A percentile compares a stretch with the other conserved stretches of the same genome.
Conservation (phyloP, 140 eudicot genomes). For the Stevia rebaudiana region DNA sequence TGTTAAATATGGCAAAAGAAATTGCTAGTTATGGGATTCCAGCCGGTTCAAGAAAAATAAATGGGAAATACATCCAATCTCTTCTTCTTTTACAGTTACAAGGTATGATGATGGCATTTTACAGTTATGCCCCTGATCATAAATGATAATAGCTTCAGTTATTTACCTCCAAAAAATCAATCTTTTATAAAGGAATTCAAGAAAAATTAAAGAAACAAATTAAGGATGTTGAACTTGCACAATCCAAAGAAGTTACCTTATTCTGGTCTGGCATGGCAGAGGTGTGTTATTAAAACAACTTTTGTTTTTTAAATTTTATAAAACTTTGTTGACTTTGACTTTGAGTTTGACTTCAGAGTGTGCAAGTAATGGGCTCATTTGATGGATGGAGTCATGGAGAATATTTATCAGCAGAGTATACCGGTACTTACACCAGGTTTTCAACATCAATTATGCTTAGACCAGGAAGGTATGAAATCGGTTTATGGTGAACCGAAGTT, state of each 20-base stretch:
- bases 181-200: conserved; percentile 46
- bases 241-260: conserved; percentile 62
- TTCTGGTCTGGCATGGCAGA: conserved; percentile 93
- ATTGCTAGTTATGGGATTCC: conserved; percentile 74
- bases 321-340: not conserved
- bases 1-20: conserved; percentile 74
- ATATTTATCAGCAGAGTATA: conserved; percentile 78
- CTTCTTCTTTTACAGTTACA: conserved; percentile 64
- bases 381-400: conserved; percentile 98
- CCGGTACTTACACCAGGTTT: conserved; percentile 61
- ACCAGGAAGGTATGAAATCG: conserved; percentile 72
- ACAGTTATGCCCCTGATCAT: not conserved
- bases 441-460: conserved; percentile 73
- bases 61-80: conserved; percentile 80
- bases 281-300: conserved; percentile 45
- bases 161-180: not conserved
- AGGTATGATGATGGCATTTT: conserved; percentile 40
- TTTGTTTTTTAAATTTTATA: not conserved
- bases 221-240: conserved; percentile 71
- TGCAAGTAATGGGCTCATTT: conserved; percentile 93
- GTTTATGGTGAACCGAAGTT: not conserved
- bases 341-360: conserved; percentile 46
- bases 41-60: conserved; percentile 66
- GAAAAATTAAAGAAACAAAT: conserved; percentile 64
- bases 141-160: not conserved